Evolutionary conservation across 2,329 filamentous ascomycete genomes (phyloP).

Genomic region (Beauveria scarabaeidicola): DNA sequence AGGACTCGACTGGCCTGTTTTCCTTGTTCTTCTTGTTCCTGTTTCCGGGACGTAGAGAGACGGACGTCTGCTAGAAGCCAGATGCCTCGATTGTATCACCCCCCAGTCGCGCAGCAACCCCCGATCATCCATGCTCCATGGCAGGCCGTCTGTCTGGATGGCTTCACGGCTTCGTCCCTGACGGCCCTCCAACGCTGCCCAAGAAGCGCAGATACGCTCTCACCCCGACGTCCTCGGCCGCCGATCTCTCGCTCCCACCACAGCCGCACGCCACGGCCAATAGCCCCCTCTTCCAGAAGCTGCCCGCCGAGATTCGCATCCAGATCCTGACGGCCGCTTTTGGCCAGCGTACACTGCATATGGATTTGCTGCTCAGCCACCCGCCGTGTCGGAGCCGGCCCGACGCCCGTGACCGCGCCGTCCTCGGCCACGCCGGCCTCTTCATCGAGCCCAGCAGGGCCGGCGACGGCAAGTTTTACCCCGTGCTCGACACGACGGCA

Average conservation of each 20-base stretch:
- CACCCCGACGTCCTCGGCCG: not conserved
- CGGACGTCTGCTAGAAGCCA: not conserved
- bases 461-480: conserved; percentile 3
- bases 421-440: not conserved
- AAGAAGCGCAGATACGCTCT: not conserved
- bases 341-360: conserved; percentile 17
- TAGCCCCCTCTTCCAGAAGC: conserved; percentile 22
- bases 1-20: not conserved
- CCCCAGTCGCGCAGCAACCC: not conserved
- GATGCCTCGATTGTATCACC: not conserved
- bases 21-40: not conserved
- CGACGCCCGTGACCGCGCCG: not conserved
- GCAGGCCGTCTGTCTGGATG: conserved; percentile 1
- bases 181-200: not conserved
- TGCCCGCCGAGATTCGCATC: conserved; percentile 27
- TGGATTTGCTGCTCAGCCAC: conserved; percentile 18
- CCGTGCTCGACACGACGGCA: not conserved
- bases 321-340: conserved; percentile 21
- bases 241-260: not conserved
- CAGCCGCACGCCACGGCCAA: not conserved
- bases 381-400: not conserved
- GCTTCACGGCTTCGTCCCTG: conserved; percentile 8
- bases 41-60: not conserved
- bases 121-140: not conserved
- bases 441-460: conserved; percentile 3